Evolutionary conservation across 192 early-diverging fungal genomes (phyloP), one percentile per base, ranked within the genome.

Genomic region (Umbelopsis ramanniana): DNA sequence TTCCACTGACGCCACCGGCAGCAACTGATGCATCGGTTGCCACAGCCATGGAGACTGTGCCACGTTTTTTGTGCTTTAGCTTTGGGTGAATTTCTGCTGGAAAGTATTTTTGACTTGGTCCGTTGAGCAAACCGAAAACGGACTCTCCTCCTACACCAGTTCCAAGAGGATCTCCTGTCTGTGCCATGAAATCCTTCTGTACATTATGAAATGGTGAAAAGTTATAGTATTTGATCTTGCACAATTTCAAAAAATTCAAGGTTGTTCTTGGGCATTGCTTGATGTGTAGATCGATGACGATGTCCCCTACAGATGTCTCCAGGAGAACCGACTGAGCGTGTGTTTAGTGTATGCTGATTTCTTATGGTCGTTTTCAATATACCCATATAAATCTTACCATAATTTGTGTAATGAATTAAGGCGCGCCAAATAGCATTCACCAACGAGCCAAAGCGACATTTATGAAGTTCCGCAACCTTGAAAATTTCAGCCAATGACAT

Each of bases 151-250:
- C 89, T n/a, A 82, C 79, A 9, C 90, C 90, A 6, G 87, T 91
- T 7, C 89, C 93, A 0, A 85, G 85, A 14, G 89, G 90, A 81
- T 95, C 92, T 26, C 94, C 92, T 0, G 88, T 88, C 53, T 93
- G 91, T 0, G 88, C 88, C 83, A 90, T 91, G 70, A 95, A 95
- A 69, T 91, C 85, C 71, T 91, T 87, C 72, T 91, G 88, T 15
- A 96, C 88, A 77, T 92, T 92, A 79, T 93, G 88, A 70, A 95
- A 94, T 46, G 90, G 86, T 24, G 84, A 78, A 67, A 86, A 95
- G 83, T 96, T 95, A 80, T 93, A 95, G 72, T 90, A 90, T 72
- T 96, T 96, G 66, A 88, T 82, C 74, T 98, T 96, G 77, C 94
- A 95, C 11, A 96, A 86, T 75, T 96, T 95, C 43, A 96, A 68